Conservation (phyloP, 1,284 basidiomycete species). For the Boletus albobrunnescens region DNA sequence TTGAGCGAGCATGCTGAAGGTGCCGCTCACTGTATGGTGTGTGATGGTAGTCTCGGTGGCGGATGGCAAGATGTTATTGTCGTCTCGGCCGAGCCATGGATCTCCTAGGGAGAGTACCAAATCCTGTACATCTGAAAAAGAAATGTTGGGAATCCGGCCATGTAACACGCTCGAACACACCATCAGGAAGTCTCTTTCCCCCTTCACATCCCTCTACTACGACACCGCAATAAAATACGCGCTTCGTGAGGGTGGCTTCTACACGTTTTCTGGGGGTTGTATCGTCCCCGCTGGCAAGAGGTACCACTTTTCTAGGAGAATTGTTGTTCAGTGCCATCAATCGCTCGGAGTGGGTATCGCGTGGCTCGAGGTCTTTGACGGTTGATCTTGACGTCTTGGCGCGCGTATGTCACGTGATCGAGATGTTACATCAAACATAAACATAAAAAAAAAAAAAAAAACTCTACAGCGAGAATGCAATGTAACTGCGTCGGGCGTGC, state of each 20-base stretch:
- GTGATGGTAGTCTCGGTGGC: constrained; percentile 37
- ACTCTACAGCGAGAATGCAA: constrained; percentile 15
- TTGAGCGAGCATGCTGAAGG: background rate
- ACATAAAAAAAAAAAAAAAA: constrained; percentile 4
- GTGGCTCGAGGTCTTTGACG: constrained; percentile 7
- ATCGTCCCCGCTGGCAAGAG: constrained; percentile 63
- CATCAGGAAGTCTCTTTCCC: constrained; percentile 63
- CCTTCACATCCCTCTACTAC: constrained; percentile 75
- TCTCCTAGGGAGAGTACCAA: constrained; percentile 72
- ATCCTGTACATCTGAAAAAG: constrained; percentile 67
- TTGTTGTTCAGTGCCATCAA: constrained; percentile 44
- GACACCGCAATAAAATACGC: constrained; percentile 77
- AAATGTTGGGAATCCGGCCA: background rate
- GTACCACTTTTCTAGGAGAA: constrained; percentile 69
- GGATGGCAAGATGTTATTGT: constrained; percentile 42
- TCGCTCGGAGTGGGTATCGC: constrained; percentile 3
- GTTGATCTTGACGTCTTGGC: background rate
- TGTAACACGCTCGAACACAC: constrained; percentile 36
- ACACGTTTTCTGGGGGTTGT: constrained; percentile 39
- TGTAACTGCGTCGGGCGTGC: constrained; percentile 1
- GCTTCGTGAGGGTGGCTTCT: constrained; percentile 51
- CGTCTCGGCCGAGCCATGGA: constrained; percentile 44
- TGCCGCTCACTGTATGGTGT: constrained; percentile 42
- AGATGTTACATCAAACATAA: constrained; percentile 4
- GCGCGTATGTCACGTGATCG: constrained; percentile 31